Evolutionary conservation across 2,329 filamentous ascomycete genomes (phyloP), one percentile per base, ranked within the genome.

Genomic region (Aspergillus luchuensis): DNA sequence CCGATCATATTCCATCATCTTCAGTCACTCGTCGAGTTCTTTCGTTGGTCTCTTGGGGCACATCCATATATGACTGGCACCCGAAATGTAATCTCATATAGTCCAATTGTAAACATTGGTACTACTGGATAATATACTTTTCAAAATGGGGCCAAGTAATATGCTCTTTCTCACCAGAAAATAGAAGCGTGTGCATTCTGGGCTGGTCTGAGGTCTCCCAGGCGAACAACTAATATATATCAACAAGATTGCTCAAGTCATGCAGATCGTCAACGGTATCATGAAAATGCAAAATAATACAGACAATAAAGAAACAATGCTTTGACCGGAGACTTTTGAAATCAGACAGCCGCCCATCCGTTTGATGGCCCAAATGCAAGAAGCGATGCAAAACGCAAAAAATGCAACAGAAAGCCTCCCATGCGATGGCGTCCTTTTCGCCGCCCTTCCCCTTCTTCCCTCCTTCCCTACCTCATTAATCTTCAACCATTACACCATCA

Each of bases 331-430:
- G 56, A 57, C 39, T 61, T 64, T 63, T 45, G 59, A 65, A 65
- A 65, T 65, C 69, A 71, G 57, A 71, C 57, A 69, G 61, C 69
- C 69, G 57, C 69, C 69, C 67, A 67, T 57, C 63, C 59, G 59
- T 58, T 65, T 59, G 58, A 57, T 61, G 57, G 45, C 48, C 63
- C 53, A 55, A 55, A 57, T 30, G 28, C 53, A 62, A 58, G 49
- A 56, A 49, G 54, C 23, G 56, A 59, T 55, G 39, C 28, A 45
- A 59, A 64, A 56, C 51, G 41, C 43, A 57, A 56, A 39, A 54
- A 63, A 62, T 68, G 57, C 58, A 60, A 65, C 57, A 66, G 48
- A 65, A 65, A 38, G 50, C 62, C 49, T 56, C 48, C 63, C 62
- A 39, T 49, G 47, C 41, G 10, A 45, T 45, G 41, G 19, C 19